Base-by-base conservation (phyloP, 1,284 basidiomycete genomes). In the Cutaneotrichosporon arboriforme region DNA sequence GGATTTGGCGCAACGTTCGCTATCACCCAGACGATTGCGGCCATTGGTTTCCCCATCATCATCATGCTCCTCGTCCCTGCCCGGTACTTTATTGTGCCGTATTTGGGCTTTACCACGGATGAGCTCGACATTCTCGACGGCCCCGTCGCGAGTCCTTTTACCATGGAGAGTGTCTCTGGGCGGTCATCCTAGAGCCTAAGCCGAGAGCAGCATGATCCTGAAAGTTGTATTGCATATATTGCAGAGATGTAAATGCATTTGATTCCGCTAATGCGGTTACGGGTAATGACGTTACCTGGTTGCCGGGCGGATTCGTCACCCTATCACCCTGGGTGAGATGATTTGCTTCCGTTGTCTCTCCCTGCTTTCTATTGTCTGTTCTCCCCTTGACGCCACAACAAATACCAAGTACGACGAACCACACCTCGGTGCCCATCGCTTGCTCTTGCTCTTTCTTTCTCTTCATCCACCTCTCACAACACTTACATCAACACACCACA, bases 1-100 rank as follows among this genome's bases (percentile, higher is more conserved):
- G 89, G 87, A 12, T 97, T 97, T 62, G 91, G 86, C 0, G 84
- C 86, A 7, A 93, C 91, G 0, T 90, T 96, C 69, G 88, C 88
- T 0, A 85, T 97, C 62, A 91, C 89, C 1, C 91, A 96, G 70
- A 97, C 91, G 0, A 86, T 89, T 49, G 89, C 87, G 48, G 87
- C 88, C 0, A 90, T 96, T 52, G 90, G 88, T 1, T 97, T 97
- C 70, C 91, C 92, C 0, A 80, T 96, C 38, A 83, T 96, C 59
- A 96, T 97, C 66, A 82, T 89, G 65, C 74, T 90, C 17, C 80
- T 97, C 17, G 81, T 97, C n/a, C 93, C 93, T 0, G 63, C 94
- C 7, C 80, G 94, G 42, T 81, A 83, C 39, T 79, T 80, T 54
- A 59, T 90, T 14, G 80, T 97, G 4, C 91, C 93, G 1, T 78